Percentiles rank a stretch among this genome's conserved stretches.
Conservation (phyloP, 305 asterid genomes). For the Plantago lanceolata region DNA sequence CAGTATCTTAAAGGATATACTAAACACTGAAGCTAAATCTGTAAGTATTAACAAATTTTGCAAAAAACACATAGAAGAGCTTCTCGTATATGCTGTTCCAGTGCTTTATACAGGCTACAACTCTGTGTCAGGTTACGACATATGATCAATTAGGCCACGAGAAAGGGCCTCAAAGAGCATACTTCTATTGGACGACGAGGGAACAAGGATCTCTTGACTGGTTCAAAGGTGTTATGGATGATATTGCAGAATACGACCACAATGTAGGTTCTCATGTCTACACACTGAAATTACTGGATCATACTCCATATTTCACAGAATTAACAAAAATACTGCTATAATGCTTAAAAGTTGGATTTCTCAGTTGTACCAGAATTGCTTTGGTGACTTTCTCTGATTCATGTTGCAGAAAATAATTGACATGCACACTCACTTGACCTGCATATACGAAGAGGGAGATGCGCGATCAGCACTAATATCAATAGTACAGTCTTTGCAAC, state of each 20-base stretch:
- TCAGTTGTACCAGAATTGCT: neutral
- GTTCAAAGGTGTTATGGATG: conserved; percentile 97
- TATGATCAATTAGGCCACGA: conserved; percentile 22
- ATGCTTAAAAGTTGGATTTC: neutral
- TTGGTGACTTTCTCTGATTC: neutral
- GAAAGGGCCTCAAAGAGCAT: conserved; percentile 72
- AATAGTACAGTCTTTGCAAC: conserved; percentile 76
- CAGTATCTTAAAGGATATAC: conserved; percentile 77
- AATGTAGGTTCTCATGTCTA: conserved; percentile 38
- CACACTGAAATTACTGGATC: neutral
- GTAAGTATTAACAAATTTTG: conserved; percentile 33
- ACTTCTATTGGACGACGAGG: conserved; percentile 84
- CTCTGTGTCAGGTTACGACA: conserved; percentile 29
- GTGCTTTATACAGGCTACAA: conserved; percentile 10
- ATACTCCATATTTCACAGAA: neutral
- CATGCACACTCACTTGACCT: conserved; percentile 75
- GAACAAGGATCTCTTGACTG: conserved; percentile 94
- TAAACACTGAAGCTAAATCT: conserved; percentile 39
- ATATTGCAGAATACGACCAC: conserved; percentile 69
- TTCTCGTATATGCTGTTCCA: neutral
- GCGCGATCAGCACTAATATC: conserved; percentile 73
- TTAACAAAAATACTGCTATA: neutral
- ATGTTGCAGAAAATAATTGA: conserved; percentile 55
- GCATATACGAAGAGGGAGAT: conserved; percentile 81
- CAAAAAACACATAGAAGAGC: neutral